Evolutionary conservation across 768 basidiomycete genomes (phyloP).

Genomic region (Psilocybe sp.): DNA sequence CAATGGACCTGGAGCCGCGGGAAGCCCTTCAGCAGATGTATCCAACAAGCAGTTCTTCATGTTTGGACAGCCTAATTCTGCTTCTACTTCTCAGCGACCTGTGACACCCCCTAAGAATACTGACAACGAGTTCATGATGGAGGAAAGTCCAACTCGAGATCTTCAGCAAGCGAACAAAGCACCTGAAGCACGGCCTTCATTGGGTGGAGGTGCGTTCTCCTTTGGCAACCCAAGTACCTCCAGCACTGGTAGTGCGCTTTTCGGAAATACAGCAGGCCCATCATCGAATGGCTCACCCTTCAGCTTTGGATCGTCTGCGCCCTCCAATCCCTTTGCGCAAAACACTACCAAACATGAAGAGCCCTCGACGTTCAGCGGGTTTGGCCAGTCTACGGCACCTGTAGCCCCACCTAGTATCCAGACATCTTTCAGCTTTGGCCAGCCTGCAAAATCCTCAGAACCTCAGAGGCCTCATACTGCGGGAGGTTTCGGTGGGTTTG

Average conservation of each 20-base stretch:
- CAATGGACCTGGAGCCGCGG: slow-evolving; percentile 22
- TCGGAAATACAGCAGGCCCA: slow-evolving; percentile 23
- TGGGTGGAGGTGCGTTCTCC: slow-evolving; percentile 38
- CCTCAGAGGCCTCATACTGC: slow-evolving; percentile 36
- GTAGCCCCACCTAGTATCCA: slow-evolving; percentile 28
- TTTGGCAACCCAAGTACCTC: slow-evolving; percentile 37
- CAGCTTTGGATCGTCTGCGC: slow-evolving; percentile 34
- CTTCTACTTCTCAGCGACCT: slow-evolving; percentile 41
- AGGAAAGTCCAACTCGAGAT: slow-evolving; percentile 75
- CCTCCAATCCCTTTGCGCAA: slow-evolving; percentile 45
- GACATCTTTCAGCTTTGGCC: slow-evolving; percentile 46
- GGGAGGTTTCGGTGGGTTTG: slow-evolving; percentile 46
- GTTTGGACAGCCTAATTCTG: slow-evolving; percentile 41
- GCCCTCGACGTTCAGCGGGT: slow-evolving; percentile 44
- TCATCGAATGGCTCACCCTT: slow-evolving; percentile 29
- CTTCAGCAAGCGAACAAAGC: slow-evolving; percentile 46
- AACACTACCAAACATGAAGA: slow-evolving; percentile 45
- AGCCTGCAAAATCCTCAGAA: slow-evolving; percentile 32
- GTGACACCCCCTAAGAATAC: slow-evolving; percentile 62
- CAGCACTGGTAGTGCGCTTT: slow-evolving; percentile 22
- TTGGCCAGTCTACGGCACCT: slow-evolving; percentile 35
- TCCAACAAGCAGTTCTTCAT: slow-evolving; percentile 50
- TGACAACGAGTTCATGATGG: slow-evolving; percentile 74
- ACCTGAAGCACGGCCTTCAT: slow-evolving; percentile 34
- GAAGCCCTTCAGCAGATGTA: slow-evolving; percentile 39